Evolutionary conservation across 1,284 basidiomycete genomes (phyloP).

Genomic region (Termitomyces sp.): DNA sequence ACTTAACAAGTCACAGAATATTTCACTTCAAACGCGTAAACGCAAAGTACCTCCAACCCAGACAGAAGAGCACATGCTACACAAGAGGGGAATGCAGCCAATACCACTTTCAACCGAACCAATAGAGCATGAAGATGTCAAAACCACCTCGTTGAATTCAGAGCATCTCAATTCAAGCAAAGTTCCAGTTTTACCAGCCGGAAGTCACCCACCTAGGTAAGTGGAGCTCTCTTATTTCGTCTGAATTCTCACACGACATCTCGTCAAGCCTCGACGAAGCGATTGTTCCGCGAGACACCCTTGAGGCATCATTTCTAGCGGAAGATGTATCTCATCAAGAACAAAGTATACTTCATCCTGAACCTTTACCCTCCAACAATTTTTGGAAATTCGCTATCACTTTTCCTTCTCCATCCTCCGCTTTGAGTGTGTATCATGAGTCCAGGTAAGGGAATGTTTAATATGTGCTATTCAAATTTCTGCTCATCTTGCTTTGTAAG

Average conservation of each 20-base stretch:
- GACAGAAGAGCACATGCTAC: background rate
- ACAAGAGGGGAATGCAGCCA: background rate
- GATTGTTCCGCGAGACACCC: background rate
- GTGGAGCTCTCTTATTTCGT: background rate
- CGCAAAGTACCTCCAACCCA: slow-evolving; percentile 1
- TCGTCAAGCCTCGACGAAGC: background rate
- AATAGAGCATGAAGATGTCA: background rate
- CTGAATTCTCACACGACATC: background rate
- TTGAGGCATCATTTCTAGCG: background rate
- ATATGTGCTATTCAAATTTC: too few relatives aligned
- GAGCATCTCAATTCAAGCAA: background rate
- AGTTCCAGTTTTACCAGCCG: background rate
- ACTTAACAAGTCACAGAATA: background rate
- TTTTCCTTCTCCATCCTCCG: background rate
- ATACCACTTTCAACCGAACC: background rate
- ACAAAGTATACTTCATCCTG: background rate
- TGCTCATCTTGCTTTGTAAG: background rate
- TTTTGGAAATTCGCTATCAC: background rate
- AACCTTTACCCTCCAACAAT: background rate
- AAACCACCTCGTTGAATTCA: background rate
- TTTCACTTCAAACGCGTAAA: background rate
- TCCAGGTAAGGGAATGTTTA: background rate
- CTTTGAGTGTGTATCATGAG: background rate
- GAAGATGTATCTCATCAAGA: background rate
- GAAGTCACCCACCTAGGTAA: background rate